phyloP scores from a whole-genome alignment of 257 asterid species.

The Coffea canephora region DNA sequence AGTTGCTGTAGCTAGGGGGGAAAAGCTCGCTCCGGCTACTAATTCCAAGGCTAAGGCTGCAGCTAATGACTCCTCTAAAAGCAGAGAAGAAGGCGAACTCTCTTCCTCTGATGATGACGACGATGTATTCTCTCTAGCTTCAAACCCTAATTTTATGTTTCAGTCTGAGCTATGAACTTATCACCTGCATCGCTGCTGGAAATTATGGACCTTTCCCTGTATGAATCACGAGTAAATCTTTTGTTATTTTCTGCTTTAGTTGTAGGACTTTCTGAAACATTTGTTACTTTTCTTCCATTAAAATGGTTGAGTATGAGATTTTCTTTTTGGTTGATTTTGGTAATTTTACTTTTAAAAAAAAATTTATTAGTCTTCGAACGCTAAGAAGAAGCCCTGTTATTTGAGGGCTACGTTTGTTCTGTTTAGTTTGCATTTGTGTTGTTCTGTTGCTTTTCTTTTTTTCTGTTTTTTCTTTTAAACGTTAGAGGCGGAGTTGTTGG shows the following conservation, averaged over 20 bases:
- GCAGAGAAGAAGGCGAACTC: constrained; percentile 50
- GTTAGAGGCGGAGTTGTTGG: not conserved
- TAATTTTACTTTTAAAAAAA: not conserved
- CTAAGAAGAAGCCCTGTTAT: not conserved
- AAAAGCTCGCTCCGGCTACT: not conserved
- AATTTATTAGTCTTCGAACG: not conserved
- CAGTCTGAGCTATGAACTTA: not conserved
- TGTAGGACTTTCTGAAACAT: too few relatives aligned
- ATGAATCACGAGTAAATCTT: not conserved
- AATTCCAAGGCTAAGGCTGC: constrained; percentile 7
- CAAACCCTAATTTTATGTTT: constrained; percentile 3
- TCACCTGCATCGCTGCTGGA: not conserved
- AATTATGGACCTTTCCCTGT: not conserved
- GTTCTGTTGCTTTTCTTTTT: not conserved
- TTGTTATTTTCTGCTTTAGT: not conserved
- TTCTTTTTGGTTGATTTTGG: not conserved
- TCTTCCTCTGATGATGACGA: constrained; percentile 25
- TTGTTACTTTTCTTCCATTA: not conserved
- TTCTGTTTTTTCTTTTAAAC: not conserved
- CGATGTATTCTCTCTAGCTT: constrained; percentile 7
- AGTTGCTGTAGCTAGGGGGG: not conserved
- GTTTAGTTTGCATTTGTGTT: not conserved
- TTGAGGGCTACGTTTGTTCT: not conserved
- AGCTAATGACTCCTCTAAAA: constrained; percentile 7
- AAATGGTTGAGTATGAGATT: not conserved